A percentile compares a stretch with the other conserved stretches of the same genome.
phyloP scores from a whole-genome alignment of 345 rosid genomes.

The Brassica rapa region DNA sequence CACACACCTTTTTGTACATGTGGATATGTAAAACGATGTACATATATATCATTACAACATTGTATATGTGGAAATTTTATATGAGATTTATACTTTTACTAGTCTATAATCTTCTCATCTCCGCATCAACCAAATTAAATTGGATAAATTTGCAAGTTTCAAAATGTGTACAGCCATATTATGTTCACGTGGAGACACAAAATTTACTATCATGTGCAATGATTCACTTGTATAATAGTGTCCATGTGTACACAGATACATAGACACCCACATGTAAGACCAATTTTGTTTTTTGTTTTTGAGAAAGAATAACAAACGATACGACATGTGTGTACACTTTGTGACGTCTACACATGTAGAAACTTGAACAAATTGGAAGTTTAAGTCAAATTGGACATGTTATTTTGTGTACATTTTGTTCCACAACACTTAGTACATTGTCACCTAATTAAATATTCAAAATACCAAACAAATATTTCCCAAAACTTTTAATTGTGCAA shows the following conservation, averaged over 20 bases:
- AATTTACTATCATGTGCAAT: not conserved
- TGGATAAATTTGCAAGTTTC: not conserved
- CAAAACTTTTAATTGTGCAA: too few species aligned
- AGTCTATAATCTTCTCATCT: not conserved
- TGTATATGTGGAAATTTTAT: too few species aligned
- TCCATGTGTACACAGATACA: not conserved
- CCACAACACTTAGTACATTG: too few species aligned
- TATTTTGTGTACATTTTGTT: not conserved
- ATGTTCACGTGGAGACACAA: too few species aligned
- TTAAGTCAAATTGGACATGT: not conserved
- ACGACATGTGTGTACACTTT: not conserved
- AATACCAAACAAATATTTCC: too few species aligned
- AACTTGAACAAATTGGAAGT: not conserved
- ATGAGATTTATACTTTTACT: not conserved
- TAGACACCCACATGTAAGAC: not conserved
- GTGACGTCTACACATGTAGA: not conserved
- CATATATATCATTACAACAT: not conserved
- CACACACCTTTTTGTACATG: not conserved
- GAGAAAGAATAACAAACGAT: too few species aligned
- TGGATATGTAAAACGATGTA: not conserved
- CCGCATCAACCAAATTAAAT: not conserved
- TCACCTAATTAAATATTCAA: too few species aligned
- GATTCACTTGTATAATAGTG: not conserved
- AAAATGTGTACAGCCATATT: not conserved
- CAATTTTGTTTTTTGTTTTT: too few species aligned